phyloP scores from a whole-genome alignment of 192 early-diverging fungal species.

The Oehlia diaphana region DNA sequence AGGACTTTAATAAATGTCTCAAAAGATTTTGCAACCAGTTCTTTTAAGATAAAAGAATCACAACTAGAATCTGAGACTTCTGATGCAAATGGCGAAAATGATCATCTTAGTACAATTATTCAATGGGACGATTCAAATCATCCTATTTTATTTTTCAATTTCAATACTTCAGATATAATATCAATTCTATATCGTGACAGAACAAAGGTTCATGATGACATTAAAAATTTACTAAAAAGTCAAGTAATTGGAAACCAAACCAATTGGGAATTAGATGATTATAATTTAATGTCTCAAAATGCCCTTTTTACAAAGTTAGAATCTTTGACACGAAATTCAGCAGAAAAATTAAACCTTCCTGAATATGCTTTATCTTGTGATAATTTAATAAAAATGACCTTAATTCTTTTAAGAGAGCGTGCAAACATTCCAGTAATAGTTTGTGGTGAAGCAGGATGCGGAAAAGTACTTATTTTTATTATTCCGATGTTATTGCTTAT shows the following conservation, averaged over 20 bases:
- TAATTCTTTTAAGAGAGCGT: constrained; percentile 19
- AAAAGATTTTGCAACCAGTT: neutral
- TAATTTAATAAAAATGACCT: constrained; percentile 21
- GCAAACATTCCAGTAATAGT: constrained; percentile 20
- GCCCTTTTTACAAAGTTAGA: neutral
- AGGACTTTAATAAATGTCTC: neutral
- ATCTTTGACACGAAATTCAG: neutral
- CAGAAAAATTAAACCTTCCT: neutral
- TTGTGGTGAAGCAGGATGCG: constrained; percentile 24
- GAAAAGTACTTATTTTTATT: neutral
- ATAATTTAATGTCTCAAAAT: neutral
- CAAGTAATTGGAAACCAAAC: neutral
- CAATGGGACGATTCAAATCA: neutral
- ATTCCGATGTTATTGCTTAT: neutral
- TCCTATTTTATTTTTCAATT: constrained; percentile 11
- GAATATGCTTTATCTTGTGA: constrained; percentile 11
- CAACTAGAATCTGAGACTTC: neutral
- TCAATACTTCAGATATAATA: neutral
- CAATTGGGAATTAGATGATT: neutral
- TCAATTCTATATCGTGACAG: neutral
- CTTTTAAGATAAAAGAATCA: neutral
- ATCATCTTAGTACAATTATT: neutral
- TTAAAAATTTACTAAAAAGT: neutral
- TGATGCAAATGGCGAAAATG: too few species aligned
- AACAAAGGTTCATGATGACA: neutral